Evolutionary conservation across 768 basidiomycete genomes (phyloP), one percentile per base, ranked within the genome.

Genomic region (Boletellus ananas): DNA sequence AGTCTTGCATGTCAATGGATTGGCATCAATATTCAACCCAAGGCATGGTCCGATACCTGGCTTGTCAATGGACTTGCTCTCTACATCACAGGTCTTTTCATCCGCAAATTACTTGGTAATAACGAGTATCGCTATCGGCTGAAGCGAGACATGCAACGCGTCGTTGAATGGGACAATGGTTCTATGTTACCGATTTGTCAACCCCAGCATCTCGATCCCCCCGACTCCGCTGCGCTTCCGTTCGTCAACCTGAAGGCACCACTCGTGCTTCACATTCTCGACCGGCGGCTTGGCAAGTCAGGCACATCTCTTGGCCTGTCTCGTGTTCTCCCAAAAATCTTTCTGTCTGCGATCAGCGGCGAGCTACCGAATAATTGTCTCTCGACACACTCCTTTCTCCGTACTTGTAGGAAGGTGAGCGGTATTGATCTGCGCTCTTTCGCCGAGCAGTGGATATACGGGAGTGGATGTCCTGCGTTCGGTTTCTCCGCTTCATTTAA

Each of bases 361-460:
- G 94, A 97, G 62, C 77, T 95, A 60, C 78, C 76, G 23, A 87
- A 87, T 60, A 94, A 93, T 63, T 79, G 83, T 18, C 74, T 99
- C 9, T 90, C 92, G 1, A 98, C 96, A 0, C 86, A 91, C 55
- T 80, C 84, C 18, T 98, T 99, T 71, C 77, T 98, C 52, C 74
- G 93, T 50, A 93, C 83, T 38, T 98, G 94, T 62, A 77, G 94
- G 58, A 98, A 94, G 69, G 88, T 94, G 54, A 90, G 90, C 62
- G 91, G 94, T 10, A 87, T 91, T 16, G 95, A 98, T 63, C 79
- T 88, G 20, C 79, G 88, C 47, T 80, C 82, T 25, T 99, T 99
- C 63, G 90, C 92, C n/a, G 94, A 98, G 62, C 95, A 98, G 67
- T 99, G 96, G 96, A 92, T 99, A 54, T 96, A 94, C 62, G 94